These are phyloP conservation scores for Thielaviopsis punctulata DNA, from an alignment of 2,329 filamentous ascomycete genomes.

Conservation along the genomic window DNA sequence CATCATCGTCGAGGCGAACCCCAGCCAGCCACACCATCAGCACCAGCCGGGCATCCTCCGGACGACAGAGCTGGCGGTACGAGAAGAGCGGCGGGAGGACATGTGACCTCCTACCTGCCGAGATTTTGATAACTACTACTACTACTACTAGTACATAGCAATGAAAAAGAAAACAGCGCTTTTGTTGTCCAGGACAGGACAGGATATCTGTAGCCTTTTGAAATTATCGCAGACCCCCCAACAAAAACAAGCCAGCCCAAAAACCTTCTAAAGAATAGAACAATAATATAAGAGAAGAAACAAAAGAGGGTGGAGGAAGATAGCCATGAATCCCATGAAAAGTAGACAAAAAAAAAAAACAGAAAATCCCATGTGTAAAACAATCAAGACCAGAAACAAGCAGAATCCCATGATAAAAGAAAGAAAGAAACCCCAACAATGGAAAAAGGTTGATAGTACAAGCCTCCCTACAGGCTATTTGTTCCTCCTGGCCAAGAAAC, in stretches of 20 bases:
- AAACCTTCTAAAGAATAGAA: not conserved
- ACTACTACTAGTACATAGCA: not conserved
- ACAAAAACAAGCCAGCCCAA: not conserved
- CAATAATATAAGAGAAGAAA: not conserved
- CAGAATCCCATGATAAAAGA: not conserved
- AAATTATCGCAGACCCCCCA: no score
- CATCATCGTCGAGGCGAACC: not conserved
- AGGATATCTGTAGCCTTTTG: no score
- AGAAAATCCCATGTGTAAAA: not conserved
- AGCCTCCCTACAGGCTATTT: not conserved
- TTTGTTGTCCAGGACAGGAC: no score
- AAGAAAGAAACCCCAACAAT: not conserved
- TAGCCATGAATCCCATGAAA: not conserved
- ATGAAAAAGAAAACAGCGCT: no score
- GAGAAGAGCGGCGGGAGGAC: constrained; percentile 1
- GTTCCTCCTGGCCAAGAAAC: not conserved
- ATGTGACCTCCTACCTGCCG: no score
- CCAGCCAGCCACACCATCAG: not conserved
- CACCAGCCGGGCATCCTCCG: constrained; percentile 1
- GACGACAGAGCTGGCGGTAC: constrained; percentile 5
- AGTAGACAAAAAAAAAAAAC: not conserved
- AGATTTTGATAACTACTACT: not conserved
- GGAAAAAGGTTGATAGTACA: not conserved
- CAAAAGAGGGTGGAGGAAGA: not conserved
- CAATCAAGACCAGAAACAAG: not conserved